Percentiles rank a stretch among this genome's conserved stretches.
Conservation (phyloP, 805 yeast species). For the Monosporozyma solicola region DNA sequence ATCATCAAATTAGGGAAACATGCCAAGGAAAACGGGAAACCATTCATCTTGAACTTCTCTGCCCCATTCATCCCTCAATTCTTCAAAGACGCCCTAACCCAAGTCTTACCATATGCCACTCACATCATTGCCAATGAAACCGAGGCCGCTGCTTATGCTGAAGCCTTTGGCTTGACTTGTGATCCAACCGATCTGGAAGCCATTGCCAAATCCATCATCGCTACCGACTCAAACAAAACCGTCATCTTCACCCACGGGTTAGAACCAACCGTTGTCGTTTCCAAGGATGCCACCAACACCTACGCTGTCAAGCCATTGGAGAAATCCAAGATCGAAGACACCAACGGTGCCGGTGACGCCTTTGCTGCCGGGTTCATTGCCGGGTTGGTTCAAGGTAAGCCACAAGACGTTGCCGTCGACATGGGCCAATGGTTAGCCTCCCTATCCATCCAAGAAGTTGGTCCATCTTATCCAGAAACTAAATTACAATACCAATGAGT, state of each 20-base stretch:
- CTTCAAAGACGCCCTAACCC: constrained; percentile 84
- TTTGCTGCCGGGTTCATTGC: constrained; percentile 95
- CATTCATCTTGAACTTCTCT: constrained; percentile 75
- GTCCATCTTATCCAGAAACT: constrained; percentile 75
- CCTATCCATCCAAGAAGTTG: constrained; percentile 82
- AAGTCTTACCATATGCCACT: constrained; percentile 79
- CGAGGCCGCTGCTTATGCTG: constrained; percentile 92
- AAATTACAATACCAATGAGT: constrained; percentile 12
- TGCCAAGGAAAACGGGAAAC: constrained; percentile 74
- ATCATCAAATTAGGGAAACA: constrained; percentile 83
- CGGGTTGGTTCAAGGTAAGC: constrained; percentile 68
- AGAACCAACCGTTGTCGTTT: constrained; percentile 77
- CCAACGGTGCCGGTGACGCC: constrained; percentile 99
- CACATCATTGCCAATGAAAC: constrained; percentile 91
- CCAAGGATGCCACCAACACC: constrained; percentile 39
- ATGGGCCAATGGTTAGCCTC: constrained; percentile 97
- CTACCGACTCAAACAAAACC: constrained; percentile 65
- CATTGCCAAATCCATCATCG: constrained; percentile 65
- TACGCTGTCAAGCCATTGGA: constrained; percentile 69
- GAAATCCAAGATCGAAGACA: constrained; percentile 63
- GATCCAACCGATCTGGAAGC: constrained; percentile 49
- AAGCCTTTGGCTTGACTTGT: constrained; percentile 57
- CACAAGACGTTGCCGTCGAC: constrained; percentile 53
- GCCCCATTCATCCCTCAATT: constrained; percentile 97
- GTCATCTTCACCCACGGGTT: constrained; percentile 94